phyloP scores from a whole-genome alignment of 2,329 filamentous ascomycete genomes.

The Venturia nashicola region DNA sequence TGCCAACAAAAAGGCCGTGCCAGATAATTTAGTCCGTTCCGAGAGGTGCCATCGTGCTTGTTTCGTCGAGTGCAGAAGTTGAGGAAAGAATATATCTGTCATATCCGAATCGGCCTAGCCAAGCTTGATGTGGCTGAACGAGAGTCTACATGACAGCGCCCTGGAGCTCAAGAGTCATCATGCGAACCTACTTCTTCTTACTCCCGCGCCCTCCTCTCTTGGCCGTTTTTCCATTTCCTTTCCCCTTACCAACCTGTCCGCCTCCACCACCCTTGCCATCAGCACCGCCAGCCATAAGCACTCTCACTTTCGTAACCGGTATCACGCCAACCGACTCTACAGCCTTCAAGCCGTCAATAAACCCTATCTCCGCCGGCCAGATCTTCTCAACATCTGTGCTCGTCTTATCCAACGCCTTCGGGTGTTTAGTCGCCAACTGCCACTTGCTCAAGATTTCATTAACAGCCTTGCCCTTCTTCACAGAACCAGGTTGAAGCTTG shows the following conservation, averaged over 20 bases:
- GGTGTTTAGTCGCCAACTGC: slow-evolving; percentile 50
- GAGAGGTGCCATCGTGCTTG: no score
- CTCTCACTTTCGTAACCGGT: slow-evolving; percentile 66
- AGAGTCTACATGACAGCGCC: no score
- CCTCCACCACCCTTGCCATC: slow-evolving; percentile 15
- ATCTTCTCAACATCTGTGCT: slow-evolving; percentile 55
- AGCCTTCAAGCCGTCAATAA: slow-evolving; percentile 68
- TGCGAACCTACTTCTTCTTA: slow-evolving; percentile 4
- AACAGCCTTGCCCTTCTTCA: slow-evolving; percentile 91
- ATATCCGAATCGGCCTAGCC: no score
- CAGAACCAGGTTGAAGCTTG: slow-evolving; percentile 79
- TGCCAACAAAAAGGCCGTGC: no score
- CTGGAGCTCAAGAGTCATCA: no score
- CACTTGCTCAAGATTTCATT: slow-evolving; percentile 80
- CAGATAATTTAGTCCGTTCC: no score
- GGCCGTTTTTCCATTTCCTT: slow-evolving; percentile 4
- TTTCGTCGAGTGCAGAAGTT: no score
- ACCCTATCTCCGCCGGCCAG: slow-evolving; percentile 76
- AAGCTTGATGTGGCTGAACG: no score
- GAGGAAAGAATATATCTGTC: no score
- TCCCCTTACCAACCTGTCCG: slow-evolving; percentile 23
- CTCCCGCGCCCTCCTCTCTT: background rate
- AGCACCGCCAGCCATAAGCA: slow-evolving; percentile 53
- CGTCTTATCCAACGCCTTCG: slow-evolving; percentile 30
- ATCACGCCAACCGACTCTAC: slow-evolving; percentile 72